phyloP scores from a whole-genome alignment of 768 basidiomycete genomes.

The Strobilomyces dryophilus region DNA sequence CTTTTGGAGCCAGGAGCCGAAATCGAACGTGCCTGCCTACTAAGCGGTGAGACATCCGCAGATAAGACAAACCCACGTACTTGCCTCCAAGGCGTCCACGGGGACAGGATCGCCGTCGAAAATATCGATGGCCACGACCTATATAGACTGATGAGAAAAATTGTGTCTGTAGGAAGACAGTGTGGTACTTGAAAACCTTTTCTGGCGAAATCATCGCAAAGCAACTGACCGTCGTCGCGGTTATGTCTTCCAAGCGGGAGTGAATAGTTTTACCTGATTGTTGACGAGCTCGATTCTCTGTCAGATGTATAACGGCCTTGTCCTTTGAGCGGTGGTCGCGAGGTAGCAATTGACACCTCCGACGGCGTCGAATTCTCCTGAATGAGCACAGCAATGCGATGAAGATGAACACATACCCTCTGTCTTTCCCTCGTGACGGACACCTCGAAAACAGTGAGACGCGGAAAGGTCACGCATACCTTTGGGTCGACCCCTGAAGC shows the following conservation, averaged over 20 bases:
- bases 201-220: constrained; percentile 1
- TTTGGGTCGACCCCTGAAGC: not conserved
- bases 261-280: not conserved
- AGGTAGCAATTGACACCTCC: not conserved
- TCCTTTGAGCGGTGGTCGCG: not conserved
- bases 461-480: not conserved
- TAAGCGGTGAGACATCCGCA: not conserved
- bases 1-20: constrained; percentile 39
- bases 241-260: not conserved
- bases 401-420: not conserved
- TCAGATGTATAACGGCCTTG: not conserved
- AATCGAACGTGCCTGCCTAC: constrained; percentile 33
- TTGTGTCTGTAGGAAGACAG: not conserved
- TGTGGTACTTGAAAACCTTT: not conserved
- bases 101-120: constrained; percentile 35
- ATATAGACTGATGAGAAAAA: not conserved
- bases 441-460: not conserved
- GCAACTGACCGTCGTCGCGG: not conserved
- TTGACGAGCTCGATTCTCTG: not conserved
- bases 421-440: not conserved
- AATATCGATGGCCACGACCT: constrained; percentile 23
- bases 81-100: constrained; percentile 11
- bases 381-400: not conserved
- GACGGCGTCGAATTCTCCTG: not conserved
- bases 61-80: not conserved